Evolutionary conservation across 1,284 basidiomycete genomes (phyloP).

Genomic region (Inonotus obliquus): DNA sequence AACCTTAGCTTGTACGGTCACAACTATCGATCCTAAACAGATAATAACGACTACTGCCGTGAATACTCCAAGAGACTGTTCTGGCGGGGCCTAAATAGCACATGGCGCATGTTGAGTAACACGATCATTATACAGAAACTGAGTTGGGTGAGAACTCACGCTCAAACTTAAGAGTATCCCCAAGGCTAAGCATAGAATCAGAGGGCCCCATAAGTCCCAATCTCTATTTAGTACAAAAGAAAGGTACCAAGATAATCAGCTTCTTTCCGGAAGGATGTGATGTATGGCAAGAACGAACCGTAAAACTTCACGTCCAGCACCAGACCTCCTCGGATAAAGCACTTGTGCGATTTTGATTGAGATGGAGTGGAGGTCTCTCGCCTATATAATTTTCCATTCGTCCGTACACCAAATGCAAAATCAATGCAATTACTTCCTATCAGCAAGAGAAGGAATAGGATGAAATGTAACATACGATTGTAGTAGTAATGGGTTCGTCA

Average conservation of each 20-base stretch:
- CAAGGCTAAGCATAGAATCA: conserved; percentile 79
- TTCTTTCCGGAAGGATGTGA: background rate
- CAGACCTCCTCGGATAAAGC: conserved; percentile 73
- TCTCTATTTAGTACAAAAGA: conserved; percentile 48
- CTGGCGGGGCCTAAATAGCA: conserved; percentile 63
- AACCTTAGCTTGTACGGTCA: conserved; percentile 91
- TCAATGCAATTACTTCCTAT: background rate
- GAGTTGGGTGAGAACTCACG: conserved; percentile 40
- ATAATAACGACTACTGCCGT: conserved; percentile 90
- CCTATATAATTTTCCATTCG: conserved; percentile 40
- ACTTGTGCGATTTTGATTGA: conserved; percentile 91
- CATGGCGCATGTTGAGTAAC: conserved; percentile 3
- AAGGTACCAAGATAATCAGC: background rate
- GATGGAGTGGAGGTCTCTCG: conserved; percentile 83
- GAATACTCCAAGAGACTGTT: conserved; percentile 85
- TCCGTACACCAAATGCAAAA: background rate
- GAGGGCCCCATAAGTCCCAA: conserved; percentile 96
- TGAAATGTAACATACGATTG: conserved; percentile 62
- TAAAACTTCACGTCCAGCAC: conserved; percentile 74
- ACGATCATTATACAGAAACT: background rate
- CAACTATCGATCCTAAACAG: conserved; percentile 81
- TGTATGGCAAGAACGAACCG: conserved; percentile 39
- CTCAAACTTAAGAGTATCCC: conserved; percentile 88
- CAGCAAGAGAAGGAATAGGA: background rate
- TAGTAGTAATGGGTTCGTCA: conserved; percentile 85